Conservation (phyloP, 2,329 filamentous ascomycete species). For the Colletotrichum orchidophilum region DNA sequence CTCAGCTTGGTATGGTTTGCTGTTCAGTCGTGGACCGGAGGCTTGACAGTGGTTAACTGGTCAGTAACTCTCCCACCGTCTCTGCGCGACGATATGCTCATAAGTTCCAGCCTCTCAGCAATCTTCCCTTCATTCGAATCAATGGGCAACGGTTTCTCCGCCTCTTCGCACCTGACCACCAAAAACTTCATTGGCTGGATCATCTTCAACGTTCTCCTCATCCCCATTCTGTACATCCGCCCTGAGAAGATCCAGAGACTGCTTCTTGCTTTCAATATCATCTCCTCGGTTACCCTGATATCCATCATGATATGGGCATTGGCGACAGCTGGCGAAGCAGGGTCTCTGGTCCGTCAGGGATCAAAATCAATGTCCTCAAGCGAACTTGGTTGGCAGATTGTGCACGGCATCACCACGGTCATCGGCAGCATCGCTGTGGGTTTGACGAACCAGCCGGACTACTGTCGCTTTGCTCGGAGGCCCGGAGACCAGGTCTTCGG, state of each 20-base stretch:
- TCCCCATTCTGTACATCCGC: slow-evolving; percentile 53
- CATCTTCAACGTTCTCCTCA: slow-evolving; percentile 39
- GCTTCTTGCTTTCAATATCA: slow-evolving; percentile 41
- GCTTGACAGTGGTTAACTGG: slow-evolving; percentile 35
- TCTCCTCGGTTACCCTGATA: slow-evolving; percentile 42
- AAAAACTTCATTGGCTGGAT: slow-evolving; percentile 43
- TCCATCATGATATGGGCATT: slow-evolving; percentile 48
- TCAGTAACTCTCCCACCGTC: not conserved
- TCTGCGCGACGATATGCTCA: not conserved
- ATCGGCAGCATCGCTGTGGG: slow-evolving; percentile 56
- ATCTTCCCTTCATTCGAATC: slow-evolving; percentile 40
- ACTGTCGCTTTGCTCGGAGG: slow-evolving; percentile 50
- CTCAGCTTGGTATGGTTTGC: slow-evolving; percentile 50
- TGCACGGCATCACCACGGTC: slow-evolving; percentile 50
- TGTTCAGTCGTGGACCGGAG: slow-evolving; percentile 44
- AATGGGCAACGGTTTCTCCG: slow-evolving; percentile 38
- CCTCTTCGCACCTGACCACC: slow-evolving; percentile 37
- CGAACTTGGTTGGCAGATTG: slow-evolving; percentile 47
- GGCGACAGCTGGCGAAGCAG: slow-evolving; percentile 43
- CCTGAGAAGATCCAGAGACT: slow-evolving; percentile 50
- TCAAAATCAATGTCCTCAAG: slow-evolving; percentile 21
- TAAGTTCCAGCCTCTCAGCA: slow-evolving; percentile 35
- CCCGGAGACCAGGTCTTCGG: slow-evolving; percentile 53
- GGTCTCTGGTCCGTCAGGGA: slow-evolving; percentile 37
- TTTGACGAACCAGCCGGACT: slow-evolving; percentile 56